These are phyloP conservation scores for Yarrowia osloensis DNA, from an alignment of 805 yeast genomes.

Conservation along the genomic window DNA sequence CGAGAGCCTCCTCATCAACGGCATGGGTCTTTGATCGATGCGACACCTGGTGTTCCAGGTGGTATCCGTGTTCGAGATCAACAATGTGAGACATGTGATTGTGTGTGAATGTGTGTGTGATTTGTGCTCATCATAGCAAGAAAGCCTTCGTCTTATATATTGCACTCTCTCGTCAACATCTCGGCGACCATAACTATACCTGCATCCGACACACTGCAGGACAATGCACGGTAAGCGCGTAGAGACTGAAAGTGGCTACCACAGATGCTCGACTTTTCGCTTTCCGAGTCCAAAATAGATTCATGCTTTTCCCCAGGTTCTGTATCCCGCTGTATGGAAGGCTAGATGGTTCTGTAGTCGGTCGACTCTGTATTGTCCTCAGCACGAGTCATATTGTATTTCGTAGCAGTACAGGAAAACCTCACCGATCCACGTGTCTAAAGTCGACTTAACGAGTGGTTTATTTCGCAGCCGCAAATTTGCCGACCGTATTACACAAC, in stretches of 20 bases:
- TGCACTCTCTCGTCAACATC: background rate
- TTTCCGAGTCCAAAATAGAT: background rate
- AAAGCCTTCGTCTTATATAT: background rate
- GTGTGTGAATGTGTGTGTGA: background rate
- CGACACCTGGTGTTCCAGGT: background rate
- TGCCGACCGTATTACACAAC: conserved; percentile 20
- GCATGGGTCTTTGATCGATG: conserved; percentile 2
- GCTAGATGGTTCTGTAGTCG: background rate
- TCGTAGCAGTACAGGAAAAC: too few species aligned
- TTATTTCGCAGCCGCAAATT: background rate
- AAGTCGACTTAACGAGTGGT: background rate
- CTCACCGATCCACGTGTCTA: background rate
- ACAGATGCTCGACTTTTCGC: background rate
- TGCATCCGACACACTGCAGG: conserved; percentile 4
- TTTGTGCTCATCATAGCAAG: background rate
- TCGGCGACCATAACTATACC: background rate
- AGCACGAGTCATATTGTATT: too few species aligned
- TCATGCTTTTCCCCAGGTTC: conserved; percentile 2
- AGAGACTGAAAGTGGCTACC: background rate
- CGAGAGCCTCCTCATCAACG: background rate
- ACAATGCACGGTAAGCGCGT: background rate
- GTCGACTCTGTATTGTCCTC: too few species aligned
- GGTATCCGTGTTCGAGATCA: conserved; percentile 19
- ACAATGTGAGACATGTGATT: conserved; percentile 5
- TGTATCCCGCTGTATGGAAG: background rate